These are phyloP conservation scores for Vachellia pachyceras DNA, from an alignment of 306 rosid species.

Conservation along the genomic window DNA sequence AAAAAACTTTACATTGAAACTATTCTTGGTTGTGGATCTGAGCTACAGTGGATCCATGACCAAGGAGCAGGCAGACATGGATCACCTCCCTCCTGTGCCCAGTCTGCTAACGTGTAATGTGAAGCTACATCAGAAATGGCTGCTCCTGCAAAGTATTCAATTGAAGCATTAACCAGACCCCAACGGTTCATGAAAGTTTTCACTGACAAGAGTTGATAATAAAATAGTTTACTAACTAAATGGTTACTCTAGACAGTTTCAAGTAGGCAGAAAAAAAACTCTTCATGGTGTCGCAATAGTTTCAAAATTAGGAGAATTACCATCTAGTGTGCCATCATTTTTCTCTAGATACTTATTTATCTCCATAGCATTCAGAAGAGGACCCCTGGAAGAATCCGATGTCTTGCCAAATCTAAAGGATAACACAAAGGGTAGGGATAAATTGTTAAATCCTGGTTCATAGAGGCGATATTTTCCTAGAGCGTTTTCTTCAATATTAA, in stretches of 20 bases:
- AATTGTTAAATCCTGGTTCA: conserved; percentile 80
- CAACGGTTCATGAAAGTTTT: conserved; percentile 1
- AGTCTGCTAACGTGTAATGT: conserved; percentile 56
- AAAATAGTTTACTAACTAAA: conserved; percentile 7
- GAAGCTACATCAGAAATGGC: conserved; percentile 64
- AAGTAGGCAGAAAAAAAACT: background rate
- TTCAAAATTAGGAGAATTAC: conserved; percentile 48
- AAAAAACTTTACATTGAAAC: conserved; percentile 69
- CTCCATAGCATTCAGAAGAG: conserved; percentile 95
- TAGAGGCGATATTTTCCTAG: conserved; percentile 84
- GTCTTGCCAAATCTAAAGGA: conserved; percentile 79
- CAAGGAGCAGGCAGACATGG: conserved; percentile 97
- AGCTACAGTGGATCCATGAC: conserved; percentile 92
- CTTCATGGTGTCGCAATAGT: background rate
- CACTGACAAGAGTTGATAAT: conserved; percentile 12
- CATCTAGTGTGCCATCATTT: conserved; percentile 80
- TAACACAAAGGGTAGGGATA: conserved; percentile 85
- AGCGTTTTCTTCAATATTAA: no score
- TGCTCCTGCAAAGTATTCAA: conserved; percentile 60
- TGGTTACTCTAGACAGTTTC: conserved; percentile 16
- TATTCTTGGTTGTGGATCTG: conserved; percentile 79
- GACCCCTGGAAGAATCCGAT: conserved; percentile 84
- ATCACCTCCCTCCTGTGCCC: conserved; percentile 89
- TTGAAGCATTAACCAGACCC: conserved; percentile 42
- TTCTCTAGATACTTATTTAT: conserved; percentile 80